phyloP scores from a whole-genome alignment of 2,329 filamentous ascomycete species.

The Claviceps maximensis region DNA sequence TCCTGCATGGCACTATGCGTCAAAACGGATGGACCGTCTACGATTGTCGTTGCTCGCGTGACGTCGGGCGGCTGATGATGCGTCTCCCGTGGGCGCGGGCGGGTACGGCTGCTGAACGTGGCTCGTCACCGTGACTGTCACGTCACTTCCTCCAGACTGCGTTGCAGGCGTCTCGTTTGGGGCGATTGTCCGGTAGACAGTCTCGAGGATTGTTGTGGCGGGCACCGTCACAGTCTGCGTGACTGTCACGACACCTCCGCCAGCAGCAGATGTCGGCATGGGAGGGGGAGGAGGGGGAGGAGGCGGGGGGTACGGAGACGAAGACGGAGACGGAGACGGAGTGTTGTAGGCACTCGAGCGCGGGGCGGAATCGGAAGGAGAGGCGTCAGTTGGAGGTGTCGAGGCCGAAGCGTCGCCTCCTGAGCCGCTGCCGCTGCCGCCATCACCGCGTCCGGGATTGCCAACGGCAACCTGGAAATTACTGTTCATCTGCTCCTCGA shows the following conservation, averaged over 20 bases:
- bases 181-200: slow-evolving; percentile 24
- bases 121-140: slow-evolving; percentile 5
- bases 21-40: neutral
- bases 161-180: neutral
- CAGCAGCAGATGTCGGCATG: slow-evolving; percentile 1
- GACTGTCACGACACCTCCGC: slow-evolving; percentile 15
- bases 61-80: neutral
- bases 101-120: neutral
- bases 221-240: slow-evolving; percentile 23
- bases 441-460: slow-evolving; percentile 8
- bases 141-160: neutral
- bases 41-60: neutral
- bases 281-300: slow-evolving; percentile 7
- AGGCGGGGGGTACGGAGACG: no score
- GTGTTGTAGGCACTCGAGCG: neutral
- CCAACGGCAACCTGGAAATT: slow-evolving; percentile 32
- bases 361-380: neutral
- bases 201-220: slow-evolving; percentile 24
- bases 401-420: slow-evolving; percentile 4
- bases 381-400: neutral
- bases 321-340: slow-evolving; percentile 7
- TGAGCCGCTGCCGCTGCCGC: slow-evolving; percentile 3
- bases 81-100: neutral
- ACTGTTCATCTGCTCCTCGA: slow-evolving; percentile 30
- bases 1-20: neutral